Evolutionary conservation across 768 basidiomycete genomes (phyloP).

Genomic region (Antrodiella citrinella): DNA sequence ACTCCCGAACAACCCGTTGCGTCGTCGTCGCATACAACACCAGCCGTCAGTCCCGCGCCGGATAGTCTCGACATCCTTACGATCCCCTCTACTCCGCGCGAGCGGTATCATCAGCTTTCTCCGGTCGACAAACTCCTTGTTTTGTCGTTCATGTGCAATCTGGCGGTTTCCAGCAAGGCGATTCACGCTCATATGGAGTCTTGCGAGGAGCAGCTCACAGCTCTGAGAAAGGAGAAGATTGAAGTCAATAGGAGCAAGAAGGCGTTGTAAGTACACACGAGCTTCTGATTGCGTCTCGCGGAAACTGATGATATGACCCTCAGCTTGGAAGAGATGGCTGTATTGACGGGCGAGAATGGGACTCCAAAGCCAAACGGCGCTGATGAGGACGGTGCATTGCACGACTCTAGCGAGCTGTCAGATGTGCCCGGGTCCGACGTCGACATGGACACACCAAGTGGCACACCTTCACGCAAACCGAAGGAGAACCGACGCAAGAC

Average conservation of each 20-base stretch:
- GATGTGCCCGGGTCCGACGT: constrained; percentile 58
- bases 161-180: constrained; percentile 84
- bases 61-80: constrained; percentile 21
- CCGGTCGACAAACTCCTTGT: constrained; percentile 78
- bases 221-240: constrained; percentile 90
- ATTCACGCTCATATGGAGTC: constrained; percentile 86
- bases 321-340: constrained; percentile 69
- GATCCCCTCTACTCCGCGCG: constrained; percentile 42
- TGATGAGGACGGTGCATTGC: constrained; percentile 52
- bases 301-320: neutral
- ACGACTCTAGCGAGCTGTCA: constrained; percentile 66
- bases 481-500: constrained; percentile 37
- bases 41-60: constrained; percentile 38
- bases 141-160: constrained; percentile 80
- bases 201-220: constrained; percentile 84
- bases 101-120: constrained; percentile 68
- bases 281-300: neutral
- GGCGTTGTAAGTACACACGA: constrained; percentile 56
- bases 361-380: constrained; percentile 29
- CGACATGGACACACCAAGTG: constrained; percentile 41
- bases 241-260: constrained; percentile 90
- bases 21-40: constrained; percentile 37
- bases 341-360: constrained; percentile 51
- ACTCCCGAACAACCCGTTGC: constrained; percentile 32
- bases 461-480: constrained; percentile 33